These are phyloP conservation scores for Sparassis latifolia DNA, from an alignment of 1,284 basidiomycete species.

Conservation along the genomic window DNA sequence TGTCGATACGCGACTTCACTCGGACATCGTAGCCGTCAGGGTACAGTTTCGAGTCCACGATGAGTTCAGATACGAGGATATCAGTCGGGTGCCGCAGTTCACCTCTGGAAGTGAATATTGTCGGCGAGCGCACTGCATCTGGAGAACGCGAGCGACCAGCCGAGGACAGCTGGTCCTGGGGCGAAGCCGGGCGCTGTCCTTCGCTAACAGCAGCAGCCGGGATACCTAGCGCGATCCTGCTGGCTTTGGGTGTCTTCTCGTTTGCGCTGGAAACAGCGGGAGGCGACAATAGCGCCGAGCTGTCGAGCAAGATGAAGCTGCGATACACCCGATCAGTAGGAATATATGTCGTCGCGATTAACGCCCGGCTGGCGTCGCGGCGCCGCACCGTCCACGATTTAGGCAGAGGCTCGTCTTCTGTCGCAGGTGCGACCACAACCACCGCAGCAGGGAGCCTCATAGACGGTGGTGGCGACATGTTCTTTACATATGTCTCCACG, in stretches of 20 bases:
- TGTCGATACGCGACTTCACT: conserved; percentile 40
- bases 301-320: conserved; percentile 38
- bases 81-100: conserved; percentile 52
- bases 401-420: conserved; percentile 33
- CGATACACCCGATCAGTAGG: conserved; percentile 44
- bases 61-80: conserved; percentile 62
- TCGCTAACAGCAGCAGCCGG: conserved; percentile 1
- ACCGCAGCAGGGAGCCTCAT: conserved; percentile 61
- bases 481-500: conserved; percentile 67
- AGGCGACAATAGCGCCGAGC: conserved; percentile 8
- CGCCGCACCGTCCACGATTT: conserved; percentile 50
- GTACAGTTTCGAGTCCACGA: conserved; percentile 74
- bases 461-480: conserved; percentile 53
- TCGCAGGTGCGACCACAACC: conserved; percentile 47
- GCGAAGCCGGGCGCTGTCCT: background rate
- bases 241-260: conserved; percentile 15
- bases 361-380: conserved; percentile 48
- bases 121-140: conserved; percentile 30
- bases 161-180: background rate
- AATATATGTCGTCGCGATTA: conserved; percentile 45
- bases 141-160: conserved; percentile 24
- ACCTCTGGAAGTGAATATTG: conserved; percentile 55
- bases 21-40: conserved; percentile 60
- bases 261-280: conserved; percentile 6
- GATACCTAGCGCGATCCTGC: conserved; percentile 8